phyloP scores from a whole-genome alignment of 345 rosid genomes.

The Heritiera fomes region DNA sequence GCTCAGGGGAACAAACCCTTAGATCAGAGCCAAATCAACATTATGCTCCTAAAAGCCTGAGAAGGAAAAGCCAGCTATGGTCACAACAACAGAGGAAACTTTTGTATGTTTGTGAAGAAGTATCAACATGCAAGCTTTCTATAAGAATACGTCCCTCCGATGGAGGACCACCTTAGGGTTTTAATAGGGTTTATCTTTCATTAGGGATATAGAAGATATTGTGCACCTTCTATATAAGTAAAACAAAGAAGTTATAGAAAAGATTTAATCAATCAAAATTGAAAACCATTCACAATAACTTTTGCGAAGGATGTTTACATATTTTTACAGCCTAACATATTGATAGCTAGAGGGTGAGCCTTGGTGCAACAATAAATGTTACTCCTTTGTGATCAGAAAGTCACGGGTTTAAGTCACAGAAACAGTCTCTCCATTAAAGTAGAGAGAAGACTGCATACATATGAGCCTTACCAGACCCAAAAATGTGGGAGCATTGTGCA shows the following conservation, averaged over 20 bases:
- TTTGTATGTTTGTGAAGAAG: neutral
- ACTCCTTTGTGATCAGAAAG: no score
- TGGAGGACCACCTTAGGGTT: neutral
- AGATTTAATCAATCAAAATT: slow-evolving; percentile 8
- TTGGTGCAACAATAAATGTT: no score
- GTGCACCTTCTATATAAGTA: neutral
- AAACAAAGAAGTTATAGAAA: neutral
- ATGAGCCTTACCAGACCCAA: no score
- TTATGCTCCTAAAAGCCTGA: neutral
- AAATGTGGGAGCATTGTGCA: no score
- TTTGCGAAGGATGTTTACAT: neutral
- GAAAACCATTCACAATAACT: neutral
- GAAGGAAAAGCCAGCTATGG: neutral
- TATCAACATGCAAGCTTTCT: neutral
- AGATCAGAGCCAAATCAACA: neutral
- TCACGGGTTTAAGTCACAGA: no score
- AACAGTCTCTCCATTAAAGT: no score
- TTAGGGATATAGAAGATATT: no score
- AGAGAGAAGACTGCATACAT: no score
- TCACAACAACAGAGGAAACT: neutral
- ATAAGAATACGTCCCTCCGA: neutral
- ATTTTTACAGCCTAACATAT: neutral
- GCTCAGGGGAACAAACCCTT: neutral
- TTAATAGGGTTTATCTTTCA: neutral
- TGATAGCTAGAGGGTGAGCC: no score